phyloP scores from a whole-genome alignment of 495 filamentous ascomycete species.

The Penicillium samsonianum region DNA sequence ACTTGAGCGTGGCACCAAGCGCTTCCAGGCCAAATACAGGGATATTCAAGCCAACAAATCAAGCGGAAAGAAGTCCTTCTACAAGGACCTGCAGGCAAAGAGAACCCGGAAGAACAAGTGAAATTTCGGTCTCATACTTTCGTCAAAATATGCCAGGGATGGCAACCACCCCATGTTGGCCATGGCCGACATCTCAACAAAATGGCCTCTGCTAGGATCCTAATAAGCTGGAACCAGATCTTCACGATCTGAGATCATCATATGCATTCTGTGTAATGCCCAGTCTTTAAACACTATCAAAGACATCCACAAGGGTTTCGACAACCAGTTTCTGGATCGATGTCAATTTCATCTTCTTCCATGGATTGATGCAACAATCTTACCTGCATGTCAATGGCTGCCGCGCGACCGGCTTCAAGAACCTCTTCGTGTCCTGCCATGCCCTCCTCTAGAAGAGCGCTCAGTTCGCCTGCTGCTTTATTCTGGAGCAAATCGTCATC shows the following conservation, averaged over 20 bases:
- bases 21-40: slow-evolving; percentile 70
- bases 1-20: slow-evolving; percentile 55
- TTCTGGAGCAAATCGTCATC: slow-evolving; percentile 51
- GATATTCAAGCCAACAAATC: slow-evolving; percentile 66
- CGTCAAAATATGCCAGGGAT: neutral
- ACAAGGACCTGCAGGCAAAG: slow-evolving; percentile 64
- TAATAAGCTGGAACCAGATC: neutral
- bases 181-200: neutral
- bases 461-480: slow-evolving; percentile 50
- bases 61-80: slow-evolving; percentile 72
- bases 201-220: neutral
- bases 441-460: slow-evolving; percentile 58
- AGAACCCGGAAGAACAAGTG: slow-evolving; percentile 46
- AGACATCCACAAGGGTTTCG: slow-evolving; percentile 36
- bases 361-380: slow-evolving; percentile 12
- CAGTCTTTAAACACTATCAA: slow-evolving; percentile 16
- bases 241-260: neutral
- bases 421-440: slow-evolving; percentile 76
- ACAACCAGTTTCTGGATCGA: slow-evolving; percentile 42
- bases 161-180: neutral
- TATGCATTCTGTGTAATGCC: neutral
- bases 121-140: slow-evolving; percentile 6
- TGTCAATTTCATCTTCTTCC: slow-evolving; percentile 20
- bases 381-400: slow-evolving; percentile 71
- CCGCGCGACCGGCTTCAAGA: slow-evolving; percentile 60